These are phyloP conservation scores for Triadica sebifera DNA, from an alignment of 345 rosid genomes.

Conservation along the genomic window DNA sequence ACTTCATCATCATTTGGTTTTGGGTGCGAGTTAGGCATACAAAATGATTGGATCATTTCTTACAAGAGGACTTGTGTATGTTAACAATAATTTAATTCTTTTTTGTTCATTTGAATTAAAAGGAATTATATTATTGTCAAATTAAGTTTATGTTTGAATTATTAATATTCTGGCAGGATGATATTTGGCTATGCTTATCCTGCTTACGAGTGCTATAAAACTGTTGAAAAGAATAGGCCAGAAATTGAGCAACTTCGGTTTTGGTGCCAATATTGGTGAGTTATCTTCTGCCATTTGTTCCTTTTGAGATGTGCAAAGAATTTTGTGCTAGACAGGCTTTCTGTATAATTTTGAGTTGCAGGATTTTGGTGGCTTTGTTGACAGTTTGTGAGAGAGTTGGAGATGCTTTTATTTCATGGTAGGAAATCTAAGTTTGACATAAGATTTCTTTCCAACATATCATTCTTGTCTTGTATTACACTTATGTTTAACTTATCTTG, in stretches of 20 bases:
- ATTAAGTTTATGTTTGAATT: conserved; percentile 2
- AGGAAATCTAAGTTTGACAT: conserved; percentile 8
- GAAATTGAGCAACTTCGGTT: conserved; percentile 60
- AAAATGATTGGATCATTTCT: conserved; percentile 43
- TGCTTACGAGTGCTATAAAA: conserved; percentile 63
- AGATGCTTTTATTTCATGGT: conserved; percentile 69
- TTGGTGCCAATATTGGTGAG: conserved; percentile 67
- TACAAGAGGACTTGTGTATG: conserved; percentile 40
- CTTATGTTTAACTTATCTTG: conserved; percentile 11
- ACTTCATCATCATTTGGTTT: neutral
- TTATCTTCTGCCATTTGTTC: neutral
- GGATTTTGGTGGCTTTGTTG: conserved; percentile 64
- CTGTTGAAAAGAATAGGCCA: conserved; percentile 56
- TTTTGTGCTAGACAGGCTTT: neutral
- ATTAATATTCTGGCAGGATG: conserved; percentile 36
- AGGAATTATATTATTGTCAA: neutral
- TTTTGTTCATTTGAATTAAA: neutral
- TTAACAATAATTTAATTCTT: neutral
- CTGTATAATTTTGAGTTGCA: conserved; percentile 26
- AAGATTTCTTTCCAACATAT: neutral
- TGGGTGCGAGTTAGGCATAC: conserved; percentile 9
- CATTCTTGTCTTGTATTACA: neutral
- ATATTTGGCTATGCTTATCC: conserved; percentile 61
- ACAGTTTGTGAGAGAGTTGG: conserved; percentile 62
- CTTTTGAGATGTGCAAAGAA: neutral